These are phyloP conservation scores for Dacryopinax primogenitus DNA, from an alignment of 768 basidiomycete genomes.

Conservation along the genomic window DNA sequence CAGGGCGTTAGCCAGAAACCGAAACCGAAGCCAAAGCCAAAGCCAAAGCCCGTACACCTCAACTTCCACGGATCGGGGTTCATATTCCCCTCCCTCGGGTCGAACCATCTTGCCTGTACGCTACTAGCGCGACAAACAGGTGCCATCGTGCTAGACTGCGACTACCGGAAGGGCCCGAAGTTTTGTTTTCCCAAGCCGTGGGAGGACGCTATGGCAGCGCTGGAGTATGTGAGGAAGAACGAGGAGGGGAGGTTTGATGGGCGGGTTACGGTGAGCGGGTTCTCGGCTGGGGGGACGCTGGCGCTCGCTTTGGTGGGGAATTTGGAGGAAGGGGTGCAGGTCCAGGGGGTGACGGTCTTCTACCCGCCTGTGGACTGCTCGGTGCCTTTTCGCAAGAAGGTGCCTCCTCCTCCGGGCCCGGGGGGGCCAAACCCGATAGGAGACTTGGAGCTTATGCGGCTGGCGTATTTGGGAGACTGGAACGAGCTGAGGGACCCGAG, in stretches of 20 bases:
- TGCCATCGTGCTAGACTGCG: conserved; percentile 4
- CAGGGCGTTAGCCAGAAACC: neutral
- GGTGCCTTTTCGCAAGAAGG: neutral
- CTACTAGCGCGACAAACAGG: neutral
- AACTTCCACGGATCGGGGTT: neutral
- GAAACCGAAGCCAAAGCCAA: neutral
- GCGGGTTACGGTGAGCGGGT: neutral
- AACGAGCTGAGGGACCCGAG: neutral
- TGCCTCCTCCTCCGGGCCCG: neutral
- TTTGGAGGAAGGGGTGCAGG: neutral
- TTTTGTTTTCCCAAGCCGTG: neutral
- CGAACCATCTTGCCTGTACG: neutral
- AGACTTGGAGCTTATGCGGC: neutral
- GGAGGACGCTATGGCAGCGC: neutral
- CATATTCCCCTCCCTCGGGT: neutral
- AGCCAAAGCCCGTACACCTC: neutral
- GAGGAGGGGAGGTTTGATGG: neutral
- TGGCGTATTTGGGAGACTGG: neutral
- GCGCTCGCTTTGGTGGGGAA: neutral
- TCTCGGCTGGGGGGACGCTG: neutral
- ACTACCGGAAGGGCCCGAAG: neutral
- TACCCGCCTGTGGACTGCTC: neutral
- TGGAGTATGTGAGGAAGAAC: neutral
- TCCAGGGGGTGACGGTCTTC: neutral
- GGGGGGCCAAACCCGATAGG: neutral